Evolutionary conservation across 805 yeast species (phyloP).

Genomic region (Wickerhamomyces chaumierensis): DNA sequence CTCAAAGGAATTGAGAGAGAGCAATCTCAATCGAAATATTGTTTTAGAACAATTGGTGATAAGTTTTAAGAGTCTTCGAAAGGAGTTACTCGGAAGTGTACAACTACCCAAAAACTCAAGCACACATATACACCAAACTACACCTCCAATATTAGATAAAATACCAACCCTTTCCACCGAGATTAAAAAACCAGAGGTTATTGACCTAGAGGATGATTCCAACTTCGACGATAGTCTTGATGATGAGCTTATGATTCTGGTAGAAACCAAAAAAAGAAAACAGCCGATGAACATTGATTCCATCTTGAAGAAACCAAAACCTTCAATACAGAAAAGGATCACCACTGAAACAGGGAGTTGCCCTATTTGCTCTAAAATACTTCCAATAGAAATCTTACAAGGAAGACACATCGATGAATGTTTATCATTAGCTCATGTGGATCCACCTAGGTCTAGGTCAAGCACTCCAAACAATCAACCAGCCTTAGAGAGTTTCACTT

Average conservation of each 20-base stretch:
- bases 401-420: slow-evolving; percentile 49
- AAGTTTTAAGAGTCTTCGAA: slow-evolving; percentile 36
- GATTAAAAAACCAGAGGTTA: slow-evolving; percentile 2
- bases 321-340: not conserved
- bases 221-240: slow-evolving; percentile 9
- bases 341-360: slow-evolving; percentile 33
- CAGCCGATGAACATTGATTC: slow-evolving; percentile 8
- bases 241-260: slow-evolving; percentile 21
- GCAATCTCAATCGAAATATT: slow-evolving; percentile 54
- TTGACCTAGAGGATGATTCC: slow-evolving; percentile 14
- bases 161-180: not conserved
- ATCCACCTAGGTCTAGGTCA: slow-evolving; percentile 10
- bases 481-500: too few species aligned
- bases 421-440: slow-evolving; percentile 25
- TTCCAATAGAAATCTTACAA: slow-evolving; percentile 44
- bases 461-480: too few species aligned
- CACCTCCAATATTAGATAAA: too few species aligned
- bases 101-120: not conserved
- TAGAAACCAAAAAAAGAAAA: slow-evolving; percentile 13
- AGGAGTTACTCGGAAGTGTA: slow-evolving; percentile 24
- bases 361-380: slow-evolving; percentile 46
- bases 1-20: slow-evolving; percentile 55
- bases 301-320: slow-evolving; percentile 9
- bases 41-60: slow-evolving; percentile 60
- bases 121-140: too few species aligned